Percentiles rank a stretch among this genome's conserved stretches.
Conservation (phyloP, 2,329 filamentous ascomycete genomes). For the Sporothrix globosa region DNA sequence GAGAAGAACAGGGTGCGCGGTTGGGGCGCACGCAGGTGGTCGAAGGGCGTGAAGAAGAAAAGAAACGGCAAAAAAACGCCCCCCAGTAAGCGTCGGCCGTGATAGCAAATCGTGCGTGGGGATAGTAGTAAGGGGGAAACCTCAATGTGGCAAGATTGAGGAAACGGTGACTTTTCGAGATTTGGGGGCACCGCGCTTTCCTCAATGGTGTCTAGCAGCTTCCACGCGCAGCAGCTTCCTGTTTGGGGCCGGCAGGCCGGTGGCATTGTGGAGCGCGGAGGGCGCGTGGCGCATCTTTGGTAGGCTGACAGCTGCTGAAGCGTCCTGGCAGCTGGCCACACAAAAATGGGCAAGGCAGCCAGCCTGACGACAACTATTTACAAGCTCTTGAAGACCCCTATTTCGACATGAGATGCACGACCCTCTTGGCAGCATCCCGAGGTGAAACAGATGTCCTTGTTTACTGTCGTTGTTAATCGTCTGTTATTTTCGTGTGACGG, state of each 20-base stretch:
- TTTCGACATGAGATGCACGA: neutral
- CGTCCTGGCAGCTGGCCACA: conserved; percentile 18
- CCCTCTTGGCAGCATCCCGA: neutral
- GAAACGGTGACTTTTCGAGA: conserved; percentile 23
- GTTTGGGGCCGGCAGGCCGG: conserved; percentile 23
- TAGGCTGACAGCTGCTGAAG: conserved; percentile 5
- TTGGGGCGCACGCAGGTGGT: conserved; percentile 24
- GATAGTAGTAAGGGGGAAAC: conserved; percentile 25
- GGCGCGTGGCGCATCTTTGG: neutral
- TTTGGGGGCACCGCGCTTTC: conserved; percentile 26
- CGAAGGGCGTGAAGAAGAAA: conserved; percentile 12
- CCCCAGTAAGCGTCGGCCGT: conserved; percentile 24
- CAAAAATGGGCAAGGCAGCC: conserved; percentile 8
- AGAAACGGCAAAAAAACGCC: neutral
- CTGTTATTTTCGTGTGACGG: no score
- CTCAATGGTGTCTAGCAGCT: conserved; percentile 30
- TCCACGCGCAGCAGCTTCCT: conserved; percentile 31
- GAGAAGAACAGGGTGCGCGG: conserved; percentile 5
- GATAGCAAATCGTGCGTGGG: conserved; percentile 27
- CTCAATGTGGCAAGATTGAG: conserved; percentile 32
- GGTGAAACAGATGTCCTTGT: no score
- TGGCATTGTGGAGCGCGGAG: neutral
- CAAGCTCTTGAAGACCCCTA: neutral
- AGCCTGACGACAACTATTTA: neutral
- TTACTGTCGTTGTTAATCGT: no score